These are phyloP conservation scores for Eimeria necatrix DNA, from an alignment of 169 alveolate species.

Conservation along the genomic window DNA sequence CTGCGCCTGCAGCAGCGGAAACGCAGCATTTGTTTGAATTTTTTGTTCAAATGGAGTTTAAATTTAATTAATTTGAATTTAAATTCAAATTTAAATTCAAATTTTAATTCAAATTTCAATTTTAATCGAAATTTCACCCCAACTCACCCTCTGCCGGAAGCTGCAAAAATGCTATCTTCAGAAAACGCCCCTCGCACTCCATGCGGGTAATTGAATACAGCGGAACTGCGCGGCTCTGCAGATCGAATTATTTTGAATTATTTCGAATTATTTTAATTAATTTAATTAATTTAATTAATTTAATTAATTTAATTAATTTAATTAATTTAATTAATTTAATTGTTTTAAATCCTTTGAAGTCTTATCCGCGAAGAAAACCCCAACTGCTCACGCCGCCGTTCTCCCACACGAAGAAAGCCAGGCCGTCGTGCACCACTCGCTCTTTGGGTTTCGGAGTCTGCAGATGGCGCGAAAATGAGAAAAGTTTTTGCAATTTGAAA, in stretches of 20 bases:
- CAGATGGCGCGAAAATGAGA: not conserved
- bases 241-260: not conserved
- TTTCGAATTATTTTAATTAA: too few species aligned
- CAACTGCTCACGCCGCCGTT: not conserved
- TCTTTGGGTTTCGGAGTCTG: not conserved
- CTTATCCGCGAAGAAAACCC: not conserved
- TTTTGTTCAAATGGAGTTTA: too few species aligned
- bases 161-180: not conserved
- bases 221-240: not conserved
- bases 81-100: not conserved
- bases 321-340: too few species aligned
- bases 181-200: too few species aligned
- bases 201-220: slow-evolving; percentile 1
- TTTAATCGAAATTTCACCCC: not conserved
- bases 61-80: too few species aligned
- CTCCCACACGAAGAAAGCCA: not conserved
- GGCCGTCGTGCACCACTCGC: not conserved
- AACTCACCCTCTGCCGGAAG: not conserved
- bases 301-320: too few species aligned
- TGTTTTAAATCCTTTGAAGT: not conserved
- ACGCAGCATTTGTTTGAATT: too few species aligned
- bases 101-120: not conserved
- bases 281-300: not conserved
- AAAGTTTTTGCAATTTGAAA: not conserved
- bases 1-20: not conserved